Evolutionary conservation across 2,329 filamentous ascomycete genomes (phyloP), one percentile per base, ranked within the genome.

Genomic region (Annulohypoxylon truncatum): DNA sequence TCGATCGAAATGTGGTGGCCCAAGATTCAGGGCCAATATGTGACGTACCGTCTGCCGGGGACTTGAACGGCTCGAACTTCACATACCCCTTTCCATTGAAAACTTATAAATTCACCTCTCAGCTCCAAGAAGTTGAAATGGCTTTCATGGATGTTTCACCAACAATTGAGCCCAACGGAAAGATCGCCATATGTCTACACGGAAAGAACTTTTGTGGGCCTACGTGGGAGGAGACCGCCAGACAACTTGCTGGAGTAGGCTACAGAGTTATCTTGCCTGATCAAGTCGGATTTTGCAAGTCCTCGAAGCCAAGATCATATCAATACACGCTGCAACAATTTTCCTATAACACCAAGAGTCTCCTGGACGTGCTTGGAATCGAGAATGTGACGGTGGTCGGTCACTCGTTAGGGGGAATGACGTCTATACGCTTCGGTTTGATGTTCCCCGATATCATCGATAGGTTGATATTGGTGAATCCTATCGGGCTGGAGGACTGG

Each of bases 281-380:
- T 67, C 84, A 87, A 67, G 76, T 87, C 48, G 85, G 85, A 63
- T 87, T 85, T 76, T 87, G 85, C 81, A 87, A 87, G 74, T 86
- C 84, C 7, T 80, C 81, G 24, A 87, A 87, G 74, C 82, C 84
- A 0, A 71, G 72, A 1, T 70, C 71, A 10, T 87, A 87, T 72
- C 84, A 87, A 71, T 86, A 84, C 76, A 84, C 79, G 24, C 77
- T 87, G 6, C 79, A 82, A 29, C 84, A 86, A 73, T 76, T 87
- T 5, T 81, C 83, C 1, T 77, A 78, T 68, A 87, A 87, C 77
- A 86, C 83, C 10, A 77, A 80, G 40, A 77, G 76, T n/a, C 76
- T 87, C 4, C 78, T 87, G 8, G 68, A 79, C 50, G 75, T 79
- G 1, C 77, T 87, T 20, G 77, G 75, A 9, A 74, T 87, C 47